Conservation (phyloP, 371 early-diverging fungal genomes). For the Circinella umbellata region DNA sequence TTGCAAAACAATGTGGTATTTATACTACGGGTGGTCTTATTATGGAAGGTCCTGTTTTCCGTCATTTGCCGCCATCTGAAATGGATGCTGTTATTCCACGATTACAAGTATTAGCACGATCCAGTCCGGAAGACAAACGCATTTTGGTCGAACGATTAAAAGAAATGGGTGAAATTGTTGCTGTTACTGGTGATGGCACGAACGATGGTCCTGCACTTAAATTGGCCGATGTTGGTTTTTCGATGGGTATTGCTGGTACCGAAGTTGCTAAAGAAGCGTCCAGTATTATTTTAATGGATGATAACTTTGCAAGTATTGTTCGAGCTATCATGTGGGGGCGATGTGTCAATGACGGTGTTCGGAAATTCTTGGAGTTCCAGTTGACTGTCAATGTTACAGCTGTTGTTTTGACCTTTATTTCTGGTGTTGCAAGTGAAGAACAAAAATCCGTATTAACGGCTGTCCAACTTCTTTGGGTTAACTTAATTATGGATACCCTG, state of each 20-base stretch:
- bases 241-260: conserved; percentile 84
- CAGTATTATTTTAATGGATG: conserved; percentile 80
- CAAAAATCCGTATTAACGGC: conserved; percentile 69
- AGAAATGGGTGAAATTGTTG: conserved; percentile 71
- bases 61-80: conserved; percentile 57
- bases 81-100: conserved; percentile 21
- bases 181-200: conserved; percentile 87
- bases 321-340: conserved; percentile 82
- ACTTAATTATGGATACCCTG: conserved; percentile 83
- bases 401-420: conserved; percentile 69
- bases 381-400: conserved; percentile 81
- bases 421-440: conserved; percentile 50
- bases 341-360: conserved; percentile 78
- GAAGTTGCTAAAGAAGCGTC: conserved; percentile 87
- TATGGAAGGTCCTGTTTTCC: conserved; percentile 75
- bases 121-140: conserved; percentile 79
- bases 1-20: conserved; percentile 76
- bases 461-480: conserved; percentile 83
- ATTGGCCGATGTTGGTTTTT: conserved; percentile 81
- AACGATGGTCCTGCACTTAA: conserved; percentile 83
- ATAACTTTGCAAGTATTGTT: conserved; percentile 81
- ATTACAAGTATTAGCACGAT: conserved; percentile 75
- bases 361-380: conserved; percentile 84
- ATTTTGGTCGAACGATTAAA: conserved; percentile 69
- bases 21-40: conserved; percentile 60